These are phyloP conservation scores for Thelonectria discophora DNA, from an alignment of 2,329 filamentous ascomycete species.

Conservation along the genomic window DNA sequence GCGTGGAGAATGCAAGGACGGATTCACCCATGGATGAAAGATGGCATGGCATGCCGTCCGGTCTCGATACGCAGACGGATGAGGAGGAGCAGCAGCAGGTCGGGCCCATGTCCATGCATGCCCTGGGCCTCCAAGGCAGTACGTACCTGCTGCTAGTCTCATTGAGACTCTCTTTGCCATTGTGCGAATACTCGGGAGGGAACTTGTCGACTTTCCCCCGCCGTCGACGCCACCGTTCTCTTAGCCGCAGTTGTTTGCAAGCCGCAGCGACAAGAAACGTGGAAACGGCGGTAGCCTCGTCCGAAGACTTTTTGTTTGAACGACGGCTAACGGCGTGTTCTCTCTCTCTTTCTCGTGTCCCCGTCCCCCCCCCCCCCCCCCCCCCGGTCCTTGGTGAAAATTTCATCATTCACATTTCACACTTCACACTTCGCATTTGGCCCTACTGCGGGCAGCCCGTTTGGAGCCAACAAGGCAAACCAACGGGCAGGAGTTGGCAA, in stretches of 20 bases:
- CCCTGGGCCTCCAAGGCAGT: too few relatives aligned
- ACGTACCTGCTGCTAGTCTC: too few relatives aligned
- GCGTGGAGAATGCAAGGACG: conserved; percentile 9
- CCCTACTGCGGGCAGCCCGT: conserved; percentile 24
- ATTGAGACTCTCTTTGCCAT: not conserved
- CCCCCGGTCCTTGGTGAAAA: conserved; percentile 14
- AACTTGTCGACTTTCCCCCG: not conserved
- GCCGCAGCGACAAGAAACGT: not conserved
- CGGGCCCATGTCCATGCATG: too few relatives aligned
- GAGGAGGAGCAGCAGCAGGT: too few relatives aligned
- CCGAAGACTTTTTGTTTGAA: not conserved
- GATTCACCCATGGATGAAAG: not conserved
- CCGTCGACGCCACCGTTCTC: conserved; percentile 10
- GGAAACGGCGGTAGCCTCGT: conserved; percentile 3
- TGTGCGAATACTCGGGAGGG: not conserved
- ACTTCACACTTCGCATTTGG: conserved; percentile 2
- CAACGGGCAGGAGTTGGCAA: conserved; percentile 19
- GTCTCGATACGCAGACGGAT: not conserved
- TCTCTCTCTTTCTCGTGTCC: conserved; percentile 1
- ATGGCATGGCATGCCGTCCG: not conserved
- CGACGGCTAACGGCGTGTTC: not conserved
- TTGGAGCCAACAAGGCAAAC: conserved; percentile 23
- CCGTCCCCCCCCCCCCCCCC: conserved; percentile 7
- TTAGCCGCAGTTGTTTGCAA: not conserved
- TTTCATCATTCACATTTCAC: too few relatives aligned